Percentiles rank a stretch among this genome's conserved stretches.
phyloP scores from a whole-genome alignment of 441 rosid species.

The Gossypium davidsonii region DNA sequence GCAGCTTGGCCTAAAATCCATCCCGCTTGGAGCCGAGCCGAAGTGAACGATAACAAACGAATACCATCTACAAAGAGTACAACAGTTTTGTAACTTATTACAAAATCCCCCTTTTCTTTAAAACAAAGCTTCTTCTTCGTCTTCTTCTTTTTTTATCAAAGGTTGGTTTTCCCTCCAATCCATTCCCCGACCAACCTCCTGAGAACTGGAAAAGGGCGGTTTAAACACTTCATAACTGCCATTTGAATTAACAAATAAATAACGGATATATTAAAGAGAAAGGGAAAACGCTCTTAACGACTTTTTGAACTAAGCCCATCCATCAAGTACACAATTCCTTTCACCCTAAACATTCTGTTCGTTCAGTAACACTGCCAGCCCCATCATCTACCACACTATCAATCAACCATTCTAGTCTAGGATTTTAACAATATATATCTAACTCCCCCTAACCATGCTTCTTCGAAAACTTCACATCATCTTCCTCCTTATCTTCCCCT shows the following conservation, averaged over 20 bases:
- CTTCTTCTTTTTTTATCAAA: too few relatives aligned
- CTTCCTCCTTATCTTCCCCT: conserved; percentile 28
- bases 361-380: conserved; percentile 15
- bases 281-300: conserved; percentile 23
- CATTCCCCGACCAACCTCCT: too few relatives aligned
- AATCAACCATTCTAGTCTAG: conserved; percentile 26
- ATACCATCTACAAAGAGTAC: too few relatives aligned
- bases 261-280: conserved; percentile 19
- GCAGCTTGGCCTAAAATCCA: too few relatives aligned
- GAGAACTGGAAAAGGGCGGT: conserved; percentile 21
- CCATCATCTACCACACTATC: conserved; percentile 21
- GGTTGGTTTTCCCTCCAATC: too few relatives aligned
- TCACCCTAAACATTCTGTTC: conserved; percentile 24
- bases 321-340: conserved; percentile 7
- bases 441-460: conserved; percentile 31
- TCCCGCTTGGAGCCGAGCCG: too few relatives aligned
- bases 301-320: conserved; percentile 29
- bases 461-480: conserved; percentile 27
- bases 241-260: conserved; percentile 29
- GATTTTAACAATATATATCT: conserved; percentile 19
- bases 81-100: too few relatives aligned
- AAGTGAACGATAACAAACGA: too few relatives aligned
- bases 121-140: too few relatives aligned
- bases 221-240: conserved; percentile 25
- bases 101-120: too few relatives aligned